A percentile compares a stretch with the other conserved stretches of the same genome.
Evolutionary conservation across 768 basidiomycete genomes (phyloP).

Genomic region (Pleurotus cornucopiae): DNA sequence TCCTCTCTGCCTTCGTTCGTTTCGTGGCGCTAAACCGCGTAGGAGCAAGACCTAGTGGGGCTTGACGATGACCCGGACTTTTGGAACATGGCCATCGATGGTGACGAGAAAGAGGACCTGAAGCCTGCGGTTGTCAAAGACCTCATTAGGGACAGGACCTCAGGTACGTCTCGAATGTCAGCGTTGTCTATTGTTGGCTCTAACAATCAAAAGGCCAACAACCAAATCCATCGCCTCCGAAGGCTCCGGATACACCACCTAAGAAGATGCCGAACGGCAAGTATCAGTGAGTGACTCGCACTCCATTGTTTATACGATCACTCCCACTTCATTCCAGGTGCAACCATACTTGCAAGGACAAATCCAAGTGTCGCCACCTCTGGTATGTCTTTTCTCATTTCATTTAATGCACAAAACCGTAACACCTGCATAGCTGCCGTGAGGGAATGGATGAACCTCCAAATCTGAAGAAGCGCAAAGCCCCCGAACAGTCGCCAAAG

Average conservation of each 20-base stretch:
- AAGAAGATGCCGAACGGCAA: constrained; percentile 58
- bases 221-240: constrained; percentile 1
- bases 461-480: constrained; percentile 18
- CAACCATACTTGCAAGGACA: constrained; percentile 79
- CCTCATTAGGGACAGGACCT: constrained; percentile 22
- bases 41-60: constrained; percentile 67
- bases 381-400: constrained; percentile 43
- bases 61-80: constrained; percentile 68
- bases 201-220: not conserved
- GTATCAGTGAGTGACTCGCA: constrained; percentile 43
- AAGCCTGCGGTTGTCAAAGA: constrained; percentile 28
- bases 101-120: constrained; percentile 16
- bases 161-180: not conserved
- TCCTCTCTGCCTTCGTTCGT: constrained; percentile 1
- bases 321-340: constrained; percentile 40
- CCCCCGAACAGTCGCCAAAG: constrained; percentile 11
- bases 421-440: constrained; percentile 53
- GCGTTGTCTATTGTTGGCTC: no score
- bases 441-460: constrained; percentile 59
- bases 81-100: constrained; percentile 52
- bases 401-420: not conserved
- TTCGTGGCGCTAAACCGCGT: not conserved
- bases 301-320: not conserved
- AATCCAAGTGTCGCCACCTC: constrained; percentile 66
- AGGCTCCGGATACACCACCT: constrained; percentile 10